phyloP scores from a whole-genome alignment of 371 early-diverging fungal species.

The Mortierella sp. region DNA sequence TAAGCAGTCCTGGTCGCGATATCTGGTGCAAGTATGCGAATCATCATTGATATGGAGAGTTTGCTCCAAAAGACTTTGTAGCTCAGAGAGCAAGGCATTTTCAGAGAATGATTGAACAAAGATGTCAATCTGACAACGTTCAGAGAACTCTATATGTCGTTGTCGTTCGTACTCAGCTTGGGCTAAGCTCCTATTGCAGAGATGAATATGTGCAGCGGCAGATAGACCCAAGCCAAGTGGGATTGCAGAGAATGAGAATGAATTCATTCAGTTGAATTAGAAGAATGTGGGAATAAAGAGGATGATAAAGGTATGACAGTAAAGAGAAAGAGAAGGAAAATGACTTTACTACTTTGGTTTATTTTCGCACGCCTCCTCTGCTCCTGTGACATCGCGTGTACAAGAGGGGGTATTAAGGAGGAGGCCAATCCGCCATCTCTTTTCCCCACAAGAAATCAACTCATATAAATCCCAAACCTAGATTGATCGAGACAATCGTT shows the following conservation, averaged over 20 bases:
- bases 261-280: neutral
- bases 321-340: neutral
- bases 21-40: neutral
- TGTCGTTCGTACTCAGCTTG: constrained; percentile 13
- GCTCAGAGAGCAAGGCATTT: constrained; percentile 18
- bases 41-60: neutral
- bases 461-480: too few species aligned
- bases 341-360: neutral
- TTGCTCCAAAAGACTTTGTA: constrained; percentile 13
- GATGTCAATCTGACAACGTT: constrained; percentile 11
- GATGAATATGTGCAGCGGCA: constrained; percentile 23
- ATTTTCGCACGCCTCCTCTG: constrained; percentile 23
- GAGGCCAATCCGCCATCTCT: too few species aligned
- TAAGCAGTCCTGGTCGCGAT: neutral
- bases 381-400: neutral
- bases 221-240: constrained; percentile 25
- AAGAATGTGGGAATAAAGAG: neutral
- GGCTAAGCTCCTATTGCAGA: constrained; percentile 16
- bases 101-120: constrained; percentile 14
- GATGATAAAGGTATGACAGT: neutral
- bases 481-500: too few species aligned
- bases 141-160: neutral
- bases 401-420: too few species aligned
- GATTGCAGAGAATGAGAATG: constrained; percentile 17
- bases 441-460: too few species aligned